Conservation (phyloP, 2,329 filamentous ascomycete genomes). For the Diaporthe australafricana region DNA sequence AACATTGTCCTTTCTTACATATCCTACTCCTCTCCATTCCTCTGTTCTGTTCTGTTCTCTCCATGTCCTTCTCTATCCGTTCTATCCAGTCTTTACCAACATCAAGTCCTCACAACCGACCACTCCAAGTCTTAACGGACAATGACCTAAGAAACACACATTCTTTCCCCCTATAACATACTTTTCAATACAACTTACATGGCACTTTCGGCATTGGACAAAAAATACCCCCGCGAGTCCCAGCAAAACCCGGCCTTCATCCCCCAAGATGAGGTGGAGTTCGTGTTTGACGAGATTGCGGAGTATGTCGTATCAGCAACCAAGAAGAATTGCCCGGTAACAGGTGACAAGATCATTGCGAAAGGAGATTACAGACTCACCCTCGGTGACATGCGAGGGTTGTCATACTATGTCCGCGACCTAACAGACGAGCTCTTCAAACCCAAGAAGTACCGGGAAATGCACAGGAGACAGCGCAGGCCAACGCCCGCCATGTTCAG, state of each 20-base stretch:
- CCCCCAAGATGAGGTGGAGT: not conserved
- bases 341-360: not conserved
- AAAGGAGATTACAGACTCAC: constrained; percentile 20
- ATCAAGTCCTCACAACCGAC: not conserved
- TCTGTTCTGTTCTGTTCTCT: not conserved
- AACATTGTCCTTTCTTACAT: not conserved
- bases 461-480: not conserved
- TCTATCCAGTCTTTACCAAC: not conserved
- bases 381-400: constrained; percentile 12
- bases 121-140: not conserved
- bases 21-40: not conserved
- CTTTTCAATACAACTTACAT: not conserved
- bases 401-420: constrained; percentile 18
- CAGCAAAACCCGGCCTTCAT: not conserved
- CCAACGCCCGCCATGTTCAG: not conserved
- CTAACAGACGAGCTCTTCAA: constrained; percentile 7
- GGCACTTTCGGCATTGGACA: not conserved
- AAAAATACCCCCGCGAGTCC: constrained; percentile 9
- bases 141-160: not conserved
- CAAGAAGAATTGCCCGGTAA: not conserved
- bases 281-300: constrained; percentile 17
- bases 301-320: constrained; percentile 11
- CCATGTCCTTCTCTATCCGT: not conserved
- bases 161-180: not conserved
- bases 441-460: not conserved